Conservation (phyloP, 2,329 filamentous ascomycete genomes). For the Fonsecaea monophora region DNA sequence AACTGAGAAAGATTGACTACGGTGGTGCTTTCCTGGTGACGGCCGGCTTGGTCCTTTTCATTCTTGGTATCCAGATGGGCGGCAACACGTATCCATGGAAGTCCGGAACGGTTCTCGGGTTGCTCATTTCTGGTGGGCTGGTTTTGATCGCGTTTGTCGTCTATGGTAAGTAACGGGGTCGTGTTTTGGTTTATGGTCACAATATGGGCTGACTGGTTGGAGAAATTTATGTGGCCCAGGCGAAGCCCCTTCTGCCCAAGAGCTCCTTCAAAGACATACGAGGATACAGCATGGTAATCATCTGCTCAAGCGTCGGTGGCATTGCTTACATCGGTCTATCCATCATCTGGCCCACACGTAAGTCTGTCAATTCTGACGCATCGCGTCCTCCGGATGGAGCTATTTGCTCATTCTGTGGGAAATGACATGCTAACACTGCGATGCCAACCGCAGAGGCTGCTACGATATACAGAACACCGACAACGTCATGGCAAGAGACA, state of each 20-base stretch:
- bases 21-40: slow-evolving; percentile 42
- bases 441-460: neutral
- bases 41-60: slow-evolving; percentile 41
- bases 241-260: slow-evolving; percentile 22
- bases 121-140: slow-evolving; percentile 41
- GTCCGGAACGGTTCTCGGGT: slow-evolving; percentile 40
- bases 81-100: slow-evolving; percentile 30
- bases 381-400: too few relatives aligned
- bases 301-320: slow-evolving; percentile 5
- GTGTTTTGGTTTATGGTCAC: too few relatives aligned
- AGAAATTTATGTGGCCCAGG: slow-evolving; percentile 17
- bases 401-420: too few relatives aligned
- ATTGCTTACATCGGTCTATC: neutral
- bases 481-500: slow-evolving; percentile 16
- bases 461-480: slow-evolving; percentile 5
- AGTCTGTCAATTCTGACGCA: neutral
- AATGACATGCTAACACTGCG: neutral
- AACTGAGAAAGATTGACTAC: slow-evolving; percentile 44
- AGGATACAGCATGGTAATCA: slow-evolving; percentile 9
- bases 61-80: slow-evolving; percentile 41
- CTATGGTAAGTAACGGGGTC: slow-evolving; percentile 21
- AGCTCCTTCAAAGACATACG: slow-evolving; percentile 19
- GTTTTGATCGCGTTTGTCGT: slow-evolving; percentile 40
- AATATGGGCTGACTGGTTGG: too few relatives aligned
- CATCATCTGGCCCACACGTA: slow-evolving; percentile 7